These are phyloP conservation scores for Mentha longifolia DNA, from an alignment of 257 asterid genomes.

Conservation along the genomic window DNA sequence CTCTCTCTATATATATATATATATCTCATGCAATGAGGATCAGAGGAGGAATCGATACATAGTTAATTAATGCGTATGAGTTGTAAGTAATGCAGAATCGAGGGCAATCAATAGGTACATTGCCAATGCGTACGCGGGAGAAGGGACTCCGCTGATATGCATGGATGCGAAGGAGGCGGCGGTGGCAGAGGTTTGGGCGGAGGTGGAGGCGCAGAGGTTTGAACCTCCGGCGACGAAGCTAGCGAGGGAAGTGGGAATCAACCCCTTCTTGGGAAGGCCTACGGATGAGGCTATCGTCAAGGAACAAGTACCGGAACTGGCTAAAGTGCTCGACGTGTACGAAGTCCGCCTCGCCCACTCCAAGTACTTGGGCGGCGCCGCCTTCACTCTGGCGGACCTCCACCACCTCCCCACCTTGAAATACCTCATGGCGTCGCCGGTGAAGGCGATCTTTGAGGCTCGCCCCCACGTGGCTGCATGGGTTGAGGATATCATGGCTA, in stretches of 20 bases:
- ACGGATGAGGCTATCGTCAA: slow-evolving; percentile 44
- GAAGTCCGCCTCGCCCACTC: slow-evolving; percentile 52
- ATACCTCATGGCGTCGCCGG: slow-evolving; percentile 45
- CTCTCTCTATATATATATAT: too few relatives aligned
- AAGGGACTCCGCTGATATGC: slow-evolving; percentile 44
- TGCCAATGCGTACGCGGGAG: slow-evolving; percentile 43
- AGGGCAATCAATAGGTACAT: slow-evolving; percentile 63
- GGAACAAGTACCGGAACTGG: slow-evolving; percentile 44
- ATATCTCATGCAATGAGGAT: too few relatives aligned
- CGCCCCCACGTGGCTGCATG: slow-evolving; percentile 63
- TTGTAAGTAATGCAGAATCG: slow-evolving; percentile 67
- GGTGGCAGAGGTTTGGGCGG: slow-evolving; percentile 48
- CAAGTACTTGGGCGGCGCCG: slow-evolving; percentile 65
- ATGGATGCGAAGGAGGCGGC: slow-evolving; percentile 53
- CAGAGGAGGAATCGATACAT: too few relatives aligned
- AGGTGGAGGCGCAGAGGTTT: slow-evolving; percentile 59
- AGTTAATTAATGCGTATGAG: too few relatives aligned
- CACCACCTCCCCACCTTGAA: slow-evolving; percentile 57
- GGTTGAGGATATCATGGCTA: slow-evolving; percentile 52
- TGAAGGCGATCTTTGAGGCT: slow-evolving; percentile 45
- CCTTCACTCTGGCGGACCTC: slow-evolving; percentile 64
- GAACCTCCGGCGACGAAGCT: slow-evolving; percentile 47
- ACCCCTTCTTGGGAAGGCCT: slow-evolving; percentile 47
- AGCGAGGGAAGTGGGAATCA: slow-evolving; percentile 48
- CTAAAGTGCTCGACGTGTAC: slow-evolving; percentile 61